Percentiles rank a stretch among this genome's conserved stretches.
phyloP scores from a whole-genome alignment of 1,284 basidiomycete genomes.

The Boletellus sp. region DNA sequence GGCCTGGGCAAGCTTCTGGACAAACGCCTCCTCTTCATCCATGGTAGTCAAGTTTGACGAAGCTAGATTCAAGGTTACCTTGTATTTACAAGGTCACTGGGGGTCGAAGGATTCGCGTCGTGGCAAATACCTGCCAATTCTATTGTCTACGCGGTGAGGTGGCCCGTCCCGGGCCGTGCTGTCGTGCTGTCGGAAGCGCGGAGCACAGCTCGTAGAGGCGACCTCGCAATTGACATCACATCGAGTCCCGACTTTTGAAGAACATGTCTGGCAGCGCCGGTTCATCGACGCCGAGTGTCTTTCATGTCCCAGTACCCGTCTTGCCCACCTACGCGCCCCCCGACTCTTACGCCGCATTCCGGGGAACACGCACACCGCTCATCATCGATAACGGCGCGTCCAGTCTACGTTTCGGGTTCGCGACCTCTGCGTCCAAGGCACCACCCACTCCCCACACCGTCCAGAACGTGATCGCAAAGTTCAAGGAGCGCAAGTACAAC shows the following conservation, averaged over 20 bases:
- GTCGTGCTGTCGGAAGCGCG: no score
- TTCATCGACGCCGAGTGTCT: constrained; percentile 16
- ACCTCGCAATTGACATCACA: no score
- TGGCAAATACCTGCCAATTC: no score
- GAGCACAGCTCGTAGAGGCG: no score
- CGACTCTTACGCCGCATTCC: constrained; percentile 43
- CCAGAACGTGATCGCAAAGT: constrained; percentile 77
- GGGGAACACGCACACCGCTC: constrained; percentile 56
- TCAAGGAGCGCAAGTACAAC: constrained; percentile 84
- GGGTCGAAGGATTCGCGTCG: no score
- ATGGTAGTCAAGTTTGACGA: constrained; percentile 4
- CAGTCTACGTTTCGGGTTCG: constrained; percentile 87
- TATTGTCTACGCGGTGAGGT: no score
- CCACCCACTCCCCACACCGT: constrained; percentile 48
- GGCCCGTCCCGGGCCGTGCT: no score
- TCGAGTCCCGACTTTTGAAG: background rate
- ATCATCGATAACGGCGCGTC: constrained; percentile 94
- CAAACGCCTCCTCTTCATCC: constrained; percentile 18
- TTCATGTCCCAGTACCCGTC: constrained; percentile 19
- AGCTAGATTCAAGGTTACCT: no score
- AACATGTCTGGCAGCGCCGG: constrained; percentile 14
- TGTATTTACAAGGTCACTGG: no score
- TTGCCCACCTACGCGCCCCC: constrained; percentile 22
- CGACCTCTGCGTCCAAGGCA: constrained; percentile 35
- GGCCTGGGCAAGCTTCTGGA: constrained; percentile 7